These are phyloP conservation scores for Fistulina hepatica DNA, from an alignment of 1,284 basidiomycete species.

Conservation along the genomic window DNA sequence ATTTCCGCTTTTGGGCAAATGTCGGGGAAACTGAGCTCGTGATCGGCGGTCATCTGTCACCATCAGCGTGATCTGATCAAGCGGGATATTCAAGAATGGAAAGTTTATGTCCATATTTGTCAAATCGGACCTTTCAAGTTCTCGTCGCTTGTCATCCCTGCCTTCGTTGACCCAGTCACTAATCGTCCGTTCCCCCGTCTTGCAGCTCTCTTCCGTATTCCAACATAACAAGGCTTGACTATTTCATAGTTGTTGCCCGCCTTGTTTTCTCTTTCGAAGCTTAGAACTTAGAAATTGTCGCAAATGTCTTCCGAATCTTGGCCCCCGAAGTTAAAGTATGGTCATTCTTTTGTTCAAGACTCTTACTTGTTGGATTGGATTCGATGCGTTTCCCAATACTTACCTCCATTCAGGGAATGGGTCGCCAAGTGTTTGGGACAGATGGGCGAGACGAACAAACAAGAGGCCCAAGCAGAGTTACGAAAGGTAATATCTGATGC, in stretches of 20 bases:
- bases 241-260: not conserved
- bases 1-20: conserved; percentile 18
- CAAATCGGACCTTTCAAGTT: no score
- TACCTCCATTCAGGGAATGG: conserved; percentile 84
- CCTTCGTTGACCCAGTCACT: no score
- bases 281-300: no score
- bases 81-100: no score
- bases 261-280: not conserved
- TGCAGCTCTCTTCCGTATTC: no score
- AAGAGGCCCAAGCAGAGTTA: conserved; percentile 69
- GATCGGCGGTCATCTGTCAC: no score
- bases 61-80: no score
- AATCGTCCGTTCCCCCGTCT: no score
- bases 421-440: conserved; percentile 73
- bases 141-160: no score
- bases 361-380: conserved; percentile 2
- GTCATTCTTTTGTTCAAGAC: conserved; percentile 10
- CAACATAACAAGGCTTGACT: not conserved
- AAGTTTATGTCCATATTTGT: no score
- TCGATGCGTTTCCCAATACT: no score
- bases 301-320: conserved; percentile 52
- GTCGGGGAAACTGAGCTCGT: no score
- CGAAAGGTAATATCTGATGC: conserved; percentile 81
- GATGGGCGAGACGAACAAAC: conserved; percentile 67
- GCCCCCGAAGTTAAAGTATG: conserved; percentile 54